Evolutionary conservation across 2,329 filamentous ascomycete genomes (phyloP), one percentile per base, ranked within the genome.

Genomic region (Saccharata proteae): DNA sequence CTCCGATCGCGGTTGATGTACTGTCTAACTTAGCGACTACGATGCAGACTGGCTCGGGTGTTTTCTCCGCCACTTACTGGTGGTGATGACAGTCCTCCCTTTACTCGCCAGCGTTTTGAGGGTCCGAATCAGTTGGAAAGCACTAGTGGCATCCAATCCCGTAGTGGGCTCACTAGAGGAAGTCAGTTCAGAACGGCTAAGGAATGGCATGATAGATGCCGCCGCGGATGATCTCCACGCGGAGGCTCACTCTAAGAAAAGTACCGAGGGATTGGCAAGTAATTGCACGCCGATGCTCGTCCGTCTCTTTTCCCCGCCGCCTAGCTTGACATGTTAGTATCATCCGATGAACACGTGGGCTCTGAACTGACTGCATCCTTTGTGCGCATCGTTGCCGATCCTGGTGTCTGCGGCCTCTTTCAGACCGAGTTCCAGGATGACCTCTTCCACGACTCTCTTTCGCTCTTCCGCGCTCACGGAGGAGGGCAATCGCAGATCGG

Each of bases 171-270:
- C 81, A 44, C 33, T 35, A n/a, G n/a, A n/a, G 33, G 5, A 8
- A 22, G 8, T 26, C 24, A 11, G 7, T 8, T 35, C 26, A 35
- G 33, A 19, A 10, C 23, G 17, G 4, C 9, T 10, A 21, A 21
- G 19, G 7, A 21, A 21, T 21, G 7, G 10, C 3, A 13, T 18
- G n/a, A 22, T 12, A n/a, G 19, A n/a, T n/a, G n/a, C n/a, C n/a
- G n/a, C n/a, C n/a, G n/a, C n/a, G n/a, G n/a, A n/a, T n/a, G n/a
- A n/a, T n/a, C n/a, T n/a, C n/a, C n/a, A n/a, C n/a, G n/a, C n/a
- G n/a, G n/a, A n/a, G n/a, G n/a, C n/a, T n/a, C n/a, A n/a, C 33
- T 88, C 81, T 14, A 84, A 66, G 49, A 83, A 85, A 5, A 86
- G 57, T 1, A 86, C 68, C 5, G 77, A 82, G 2, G 81, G 80